These are phyloP conservation scores for Fagopyrum tataricum DNA, from an alignment of 148 eudicot species.

Conservation along the genomic window DNA sequence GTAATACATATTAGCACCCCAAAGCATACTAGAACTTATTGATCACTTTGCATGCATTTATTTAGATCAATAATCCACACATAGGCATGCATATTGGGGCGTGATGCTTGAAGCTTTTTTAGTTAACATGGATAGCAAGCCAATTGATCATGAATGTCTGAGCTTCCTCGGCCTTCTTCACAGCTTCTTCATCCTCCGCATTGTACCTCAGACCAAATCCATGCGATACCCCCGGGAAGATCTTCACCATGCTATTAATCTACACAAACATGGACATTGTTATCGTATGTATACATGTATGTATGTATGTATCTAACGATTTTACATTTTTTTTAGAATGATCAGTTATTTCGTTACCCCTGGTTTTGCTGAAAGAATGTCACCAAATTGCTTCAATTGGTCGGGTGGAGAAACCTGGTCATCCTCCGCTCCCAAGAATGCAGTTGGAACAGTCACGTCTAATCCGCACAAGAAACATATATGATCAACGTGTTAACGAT, in stretches of 20 bases:
- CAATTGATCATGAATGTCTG: constrained; percentile 22
- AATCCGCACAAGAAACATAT: not conserved
- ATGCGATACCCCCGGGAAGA: constrained; percentile 34
- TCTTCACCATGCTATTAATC: constrained; percentile 36
- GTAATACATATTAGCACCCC: not conserved
- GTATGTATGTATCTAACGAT: too few species aligned
- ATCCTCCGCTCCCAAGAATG: constrained; percentile 45
- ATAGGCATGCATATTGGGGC: not conserved
- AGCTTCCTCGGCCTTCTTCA: constrained; percentile 38
- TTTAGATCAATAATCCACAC: not conserved
- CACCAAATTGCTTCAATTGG: constrained; percentile 30
- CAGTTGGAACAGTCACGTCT: constrained; percentile 41
- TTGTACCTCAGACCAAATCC: constrained; percentile 38
- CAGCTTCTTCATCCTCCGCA: constrained; percentile 29
- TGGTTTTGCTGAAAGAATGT: constrained; percentile 33
- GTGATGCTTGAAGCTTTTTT: not conserved
- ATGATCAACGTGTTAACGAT: not conserved
- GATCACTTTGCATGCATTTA: constrained; percentile 1
- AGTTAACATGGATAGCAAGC: constrained; percentile 17
- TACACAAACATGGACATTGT: not conserved
- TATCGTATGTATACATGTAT: too few species aligned
- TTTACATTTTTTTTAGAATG: too few species aligned
- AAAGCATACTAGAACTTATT: not conserved
- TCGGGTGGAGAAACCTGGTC: constrained; percentile 36
- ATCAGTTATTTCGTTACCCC: constrained; percentile 27